Evolutionary conservation across 495 filamentous ascomycete genomes (phyloP).

Genomic region (Platismatia glauca): DNA sequence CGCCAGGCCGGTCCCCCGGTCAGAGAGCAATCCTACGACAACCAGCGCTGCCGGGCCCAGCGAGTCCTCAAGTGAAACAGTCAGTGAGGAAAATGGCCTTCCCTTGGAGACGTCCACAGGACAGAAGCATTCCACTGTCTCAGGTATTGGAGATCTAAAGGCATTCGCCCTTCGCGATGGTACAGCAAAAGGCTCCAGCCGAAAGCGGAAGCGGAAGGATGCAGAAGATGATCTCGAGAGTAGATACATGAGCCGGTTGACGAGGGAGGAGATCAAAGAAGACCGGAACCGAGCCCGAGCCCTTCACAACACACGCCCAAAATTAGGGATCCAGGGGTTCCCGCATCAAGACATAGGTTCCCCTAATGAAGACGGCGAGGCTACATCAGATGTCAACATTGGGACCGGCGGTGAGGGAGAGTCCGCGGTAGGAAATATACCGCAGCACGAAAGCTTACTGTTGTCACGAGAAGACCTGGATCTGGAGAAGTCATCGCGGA

Average conservation of each 20-base stretch:
- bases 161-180: neutral
- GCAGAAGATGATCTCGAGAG: constrained; percentile 71
- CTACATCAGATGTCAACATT: constrained; percentile 14
- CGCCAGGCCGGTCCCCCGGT: neutral
- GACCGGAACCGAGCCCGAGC: constrained; percentile 32
- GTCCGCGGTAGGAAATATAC: constrained; percentile 23
- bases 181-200: constrained; percentile 30
- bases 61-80: neutral
- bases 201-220: constrained; percentile 69
- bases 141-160: neutral
- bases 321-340: neutral
- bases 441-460: constrained; percentile 50
- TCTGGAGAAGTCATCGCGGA: constrained; percentile 77
- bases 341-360: neutral
- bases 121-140: neutral
- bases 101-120: neutral
- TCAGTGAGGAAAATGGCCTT: neutral
- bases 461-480: constrained; percentile 41
- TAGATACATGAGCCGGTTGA: constrained; percentile 67
- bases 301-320: constrained; percentile 13
- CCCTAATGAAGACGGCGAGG: constrained; percentile 25
- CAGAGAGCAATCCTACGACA: neutral
- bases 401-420: constrained; percentile 21
- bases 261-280: constrained; percentile 47
- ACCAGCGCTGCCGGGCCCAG: neutral